Evolutionary conservation across 495 filamentous ascomycete species (phyloP).

Genomic region (Hypomontagnella submonticulosa): DNA sequence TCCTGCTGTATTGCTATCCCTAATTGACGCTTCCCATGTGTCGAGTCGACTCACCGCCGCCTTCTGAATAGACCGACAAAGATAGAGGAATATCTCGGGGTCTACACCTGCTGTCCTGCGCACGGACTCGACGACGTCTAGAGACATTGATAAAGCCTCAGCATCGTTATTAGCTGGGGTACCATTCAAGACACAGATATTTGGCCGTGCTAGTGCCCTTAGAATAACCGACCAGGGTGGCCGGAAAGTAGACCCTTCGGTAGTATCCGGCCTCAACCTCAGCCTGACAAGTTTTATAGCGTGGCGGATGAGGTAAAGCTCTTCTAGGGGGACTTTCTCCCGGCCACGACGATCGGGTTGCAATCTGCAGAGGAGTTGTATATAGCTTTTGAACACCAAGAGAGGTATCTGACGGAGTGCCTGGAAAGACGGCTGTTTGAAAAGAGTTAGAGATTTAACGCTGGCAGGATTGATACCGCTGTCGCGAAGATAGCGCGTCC

Average conservation of each 20-base stretch:
- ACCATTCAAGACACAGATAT: constrained; percentile 36
- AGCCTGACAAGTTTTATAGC: constrained; percentile 43
- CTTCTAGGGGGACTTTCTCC: constrained; percentile 18
- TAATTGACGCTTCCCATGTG: neutral
- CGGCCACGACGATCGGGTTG: constrained; percentile 29
- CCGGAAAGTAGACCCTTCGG: constrained; percentile 43
- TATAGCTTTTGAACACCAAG: constrained; percentile 51
- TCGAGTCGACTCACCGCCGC: constrained; percentile 27
- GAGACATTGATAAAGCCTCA: constrained; percentile 32
- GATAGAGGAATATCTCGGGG: constrained; percentile 38
- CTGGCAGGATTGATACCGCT: constrained; percentile 38
- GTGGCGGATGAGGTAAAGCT: constrained; percentile 38
- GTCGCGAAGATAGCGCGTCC: constrained; percentile 52
- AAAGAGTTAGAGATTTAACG: constrained; percentile 22
- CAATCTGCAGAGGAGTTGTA: constrained; percentile 52
- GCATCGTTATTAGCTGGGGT: constrained; percentile 35
- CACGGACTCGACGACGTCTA: constrained; percentile 25
- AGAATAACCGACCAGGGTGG: constrained; percentile 44
- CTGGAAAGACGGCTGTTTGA: constrained; percentile 30
- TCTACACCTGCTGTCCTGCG: constrained; percentile 31
- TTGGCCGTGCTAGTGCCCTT: constrained; percentile 41
- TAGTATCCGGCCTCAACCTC: constrained; percentile 35
- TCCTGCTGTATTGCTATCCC: neutral
- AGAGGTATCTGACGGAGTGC: constrained; percentile 41
- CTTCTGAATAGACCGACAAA: constrained; percentile 44